Percentiles rank a stretch among this genome's conserved stretches.
Evolutionary conservation across 805 yeast species (phyloP).

Genomic region (Jamesozyma jinghongensis): DNA sequence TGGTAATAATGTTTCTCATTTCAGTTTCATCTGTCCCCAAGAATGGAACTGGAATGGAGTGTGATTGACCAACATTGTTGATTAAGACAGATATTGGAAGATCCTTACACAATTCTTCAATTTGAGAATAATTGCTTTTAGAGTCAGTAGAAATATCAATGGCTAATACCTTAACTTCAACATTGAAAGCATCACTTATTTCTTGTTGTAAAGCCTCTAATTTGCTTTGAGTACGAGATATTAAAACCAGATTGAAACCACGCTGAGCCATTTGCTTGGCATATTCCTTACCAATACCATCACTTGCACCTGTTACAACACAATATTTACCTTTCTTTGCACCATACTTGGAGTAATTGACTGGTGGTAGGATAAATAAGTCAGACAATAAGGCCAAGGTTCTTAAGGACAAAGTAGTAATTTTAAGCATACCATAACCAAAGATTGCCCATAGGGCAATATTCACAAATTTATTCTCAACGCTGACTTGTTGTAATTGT

Average conservation of each 20-base stretch:
- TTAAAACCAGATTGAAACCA: constrained; percentile 75
- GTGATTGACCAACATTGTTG: constrained; percentile 93
- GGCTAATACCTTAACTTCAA: constrained; percentile 58
- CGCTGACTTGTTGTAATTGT: constrained; percentile 18
- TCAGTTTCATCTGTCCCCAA: constrained; percentile 69
- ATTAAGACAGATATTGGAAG: constrained; percentile 66
- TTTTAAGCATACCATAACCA: constrained; percentile 54
- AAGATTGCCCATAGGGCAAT: constrained; percentile 35
- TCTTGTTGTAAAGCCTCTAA: constrained; percentile 57
- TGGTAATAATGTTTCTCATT: constrained; percentile 67
- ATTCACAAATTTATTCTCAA: constrained; percentile 17
- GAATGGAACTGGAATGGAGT: constrained; percentile 91
- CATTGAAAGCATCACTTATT: constrained; percentile 49
- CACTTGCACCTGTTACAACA: constrained; percentile 95
- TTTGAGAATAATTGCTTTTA: constrained; percentile 44
- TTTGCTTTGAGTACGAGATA: constrained; percentile 77
- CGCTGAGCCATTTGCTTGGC: constrained; percentile 74
- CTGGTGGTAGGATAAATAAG: constrained; percentile 54
- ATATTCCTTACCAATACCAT: constrained; percentile 93
- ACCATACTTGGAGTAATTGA: constrained; percentile 59
- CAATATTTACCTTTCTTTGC: constrained; percentile 72
- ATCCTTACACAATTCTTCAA: constrained; percentile 38
- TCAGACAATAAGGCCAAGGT: constrained; percentile 48
- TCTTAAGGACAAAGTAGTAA: constrained; percentile 43
- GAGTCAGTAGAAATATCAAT: constrained; percentile 68